Percentiles rank a stretch among this genome's conserved stretches.
Evolutionary conservation across 768 basidiomycete genomes (phyloP).

Genomic region (Piloderma croceum): DNA sequence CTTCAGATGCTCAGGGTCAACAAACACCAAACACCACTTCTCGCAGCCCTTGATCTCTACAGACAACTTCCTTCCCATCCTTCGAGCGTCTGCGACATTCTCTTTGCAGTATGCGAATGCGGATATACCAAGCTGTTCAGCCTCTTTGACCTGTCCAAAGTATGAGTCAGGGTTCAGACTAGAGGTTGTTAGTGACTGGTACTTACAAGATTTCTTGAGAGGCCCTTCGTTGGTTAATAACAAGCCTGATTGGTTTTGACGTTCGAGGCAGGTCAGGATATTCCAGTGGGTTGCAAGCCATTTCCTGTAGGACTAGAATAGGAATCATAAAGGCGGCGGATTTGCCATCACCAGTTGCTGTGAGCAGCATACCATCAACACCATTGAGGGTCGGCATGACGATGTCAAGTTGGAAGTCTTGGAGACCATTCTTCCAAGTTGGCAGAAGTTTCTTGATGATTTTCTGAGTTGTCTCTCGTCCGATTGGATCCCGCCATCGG

Average conservation of each 20-base stretch:
- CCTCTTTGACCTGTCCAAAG: constrained; percentile 2
- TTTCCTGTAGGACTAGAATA: constrained; percentile 9
- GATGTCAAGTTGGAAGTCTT: constrained; percentile 8
- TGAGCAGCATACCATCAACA: constrained; percentile 6
- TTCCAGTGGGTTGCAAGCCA: constrained; percentile 3
- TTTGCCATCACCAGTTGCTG: constrained; percentile 10
- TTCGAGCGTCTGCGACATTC: constrained; percentile 6
- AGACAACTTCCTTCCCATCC: constrained; percentile 1
- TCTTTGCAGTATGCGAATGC: constrained; percentile 5
- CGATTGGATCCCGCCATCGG: constrained; percentile 10
- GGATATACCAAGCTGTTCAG: neutral
- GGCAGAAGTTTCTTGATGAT: constrained; percentile 14
- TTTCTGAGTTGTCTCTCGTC: constrained; percentile 8
- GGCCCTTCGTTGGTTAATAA: constrained; percentile 9
- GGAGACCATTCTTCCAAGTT: constrained; percentile 13
- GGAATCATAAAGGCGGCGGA: constrained; percentile 12
- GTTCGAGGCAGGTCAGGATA: constrained; percentile 12
- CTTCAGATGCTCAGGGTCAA: constrained; percentile 8
- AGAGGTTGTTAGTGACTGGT: neutral
- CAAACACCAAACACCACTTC: constrained; percentile 5
- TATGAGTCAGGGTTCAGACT: neutral
- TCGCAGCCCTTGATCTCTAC: neutral
- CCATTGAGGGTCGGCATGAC: constrained; percentile 13
- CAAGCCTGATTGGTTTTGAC: neutral
- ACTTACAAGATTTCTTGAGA: constrained; percentile 5